phyloP scores from a whole-genome alignment of 257 asterid species.

The Fraxinus cuspidata region DNA sequence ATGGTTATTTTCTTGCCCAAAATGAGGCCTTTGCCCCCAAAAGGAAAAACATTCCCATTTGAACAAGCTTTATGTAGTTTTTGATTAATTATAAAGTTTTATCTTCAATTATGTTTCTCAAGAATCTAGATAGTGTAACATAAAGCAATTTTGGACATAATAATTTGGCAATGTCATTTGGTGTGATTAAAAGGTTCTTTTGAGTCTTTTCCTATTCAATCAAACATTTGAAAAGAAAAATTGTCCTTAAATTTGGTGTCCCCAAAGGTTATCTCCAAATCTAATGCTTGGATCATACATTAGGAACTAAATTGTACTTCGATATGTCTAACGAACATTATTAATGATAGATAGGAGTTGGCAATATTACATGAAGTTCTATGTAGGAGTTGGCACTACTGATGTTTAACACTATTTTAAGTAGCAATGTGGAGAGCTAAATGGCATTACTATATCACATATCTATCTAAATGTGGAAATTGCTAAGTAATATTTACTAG shows the following conservation, averaged over 20 bases:
- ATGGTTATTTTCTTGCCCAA: slow-evolving; percentile 42
- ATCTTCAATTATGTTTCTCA: slow-evolving; percentile 24
- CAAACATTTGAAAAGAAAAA: neutral
- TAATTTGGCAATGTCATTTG: slow-evolving; percentile 24
- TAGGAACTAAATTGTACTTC: neutral
- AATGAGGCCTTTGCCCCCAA: slow-evolving; percentile 49
- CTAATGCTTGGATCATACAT: neutral
- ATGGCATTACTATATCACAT: too few species aligned
- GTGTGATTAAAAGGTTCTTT: neutral
- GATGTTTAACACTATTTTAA: too few species aligned
- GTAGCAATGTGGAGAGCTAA: too few species aligned
- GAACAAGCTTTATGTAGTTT: slow-evolving; percentile 27
- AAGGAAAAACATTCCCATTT: slow-evolving; percentile 59
- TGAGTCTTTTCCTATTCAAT: slow-evolving; percentile 7
- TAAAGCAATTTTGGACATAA: slow-evolving; percentile 25
- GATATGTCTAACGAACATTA: neutral
- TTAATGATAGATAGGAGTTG: too few species aligned
- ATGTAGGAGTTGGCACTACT: too few species aligned
- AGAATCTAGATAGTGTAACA: slow-evolving; percentile 31
- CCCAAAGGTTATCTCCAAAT: neutral
- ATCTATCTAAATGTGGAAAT: too few species aligned
- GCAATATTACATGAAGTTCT: too few species aligned
- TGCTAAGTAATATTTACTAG: too few species aligned
- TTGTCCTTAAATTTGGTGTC: neutral
- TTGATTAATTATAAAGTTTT: slow-evolving; percentile 23